Percentiles rank a stretch among this genome's conserved stretches.
Evolutionary conservation across 1,284 basidiomycete genomes (phyloP).

Genomic region (Microbotryomycetes sp.): DNA sequence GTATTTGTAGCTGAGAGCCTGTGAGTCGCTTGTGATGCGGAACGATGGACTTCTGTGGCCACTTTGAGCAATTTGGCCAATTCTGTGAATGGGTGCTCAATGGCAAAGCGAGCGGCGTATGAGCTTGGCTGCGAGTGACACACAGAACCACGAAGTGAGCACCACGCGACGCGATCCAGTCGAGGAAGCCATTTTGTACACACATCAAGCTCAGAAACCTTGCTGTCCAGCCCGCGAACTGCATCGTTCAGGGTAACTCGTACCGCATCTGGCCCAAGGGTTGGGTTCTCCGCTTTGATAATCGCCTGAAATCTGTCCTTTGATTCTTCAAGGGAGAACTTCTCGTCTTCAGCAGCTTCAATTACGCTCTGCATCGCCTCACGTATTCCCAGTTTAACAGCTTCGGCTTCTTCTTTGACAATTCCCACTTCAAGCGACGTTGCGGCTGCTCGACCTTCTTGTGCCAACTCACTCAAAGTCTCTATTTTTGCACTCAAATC

Average conservation of each 20-base stretch:
- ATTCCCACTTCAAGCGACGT: conserved; percentile 1
- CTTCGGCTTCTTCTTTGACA: conserved; percentile 3
- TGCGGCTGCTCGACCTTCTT: not conserved
- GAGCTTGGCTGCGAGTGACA: not conserved
- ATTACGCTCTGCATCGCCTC: not conserved
- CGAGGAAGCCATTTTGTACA: not conserved
- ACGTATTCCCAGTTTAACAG: not conserved
- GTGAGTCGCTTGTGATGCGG: not conserved
- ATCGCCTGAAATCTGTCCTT: conserved; percentile 13
- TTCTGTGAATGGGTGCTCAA: conserved; percentile 20
- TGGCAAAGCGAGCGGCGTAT: conserved; percentile 17
- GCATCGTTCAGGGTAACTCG: conserved; percentile 1
- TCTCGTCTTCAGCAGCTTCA: conserved; percentile 10
- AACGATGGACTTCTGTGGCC: conserved; percentile 1
- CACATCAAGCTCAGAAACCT: conserved; percentile 10
- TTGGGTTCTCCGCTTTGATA: conserved; percentile 14
- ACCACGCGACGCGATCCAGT: too few species aligned
- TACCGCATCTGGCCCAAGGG: conserved; percentile 1
- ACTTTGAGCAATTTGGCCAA: conserved; percentile 9
- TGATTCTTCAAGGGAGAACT: conserved; percentile 10
- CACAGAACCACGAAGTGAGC: not conserved
- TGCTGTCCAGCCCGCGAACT: conserved; percentile 7
- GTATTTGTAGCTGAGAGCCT: not conserved
- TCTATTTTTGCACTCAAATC: not conserved
- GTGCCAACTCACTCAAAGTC: not conserved